These are phyloP conservation scores for Beauveria varroae DNA, from an alignment of 2,329 filamentous ascomycete species.

Conservation along the genomic window DNA sequence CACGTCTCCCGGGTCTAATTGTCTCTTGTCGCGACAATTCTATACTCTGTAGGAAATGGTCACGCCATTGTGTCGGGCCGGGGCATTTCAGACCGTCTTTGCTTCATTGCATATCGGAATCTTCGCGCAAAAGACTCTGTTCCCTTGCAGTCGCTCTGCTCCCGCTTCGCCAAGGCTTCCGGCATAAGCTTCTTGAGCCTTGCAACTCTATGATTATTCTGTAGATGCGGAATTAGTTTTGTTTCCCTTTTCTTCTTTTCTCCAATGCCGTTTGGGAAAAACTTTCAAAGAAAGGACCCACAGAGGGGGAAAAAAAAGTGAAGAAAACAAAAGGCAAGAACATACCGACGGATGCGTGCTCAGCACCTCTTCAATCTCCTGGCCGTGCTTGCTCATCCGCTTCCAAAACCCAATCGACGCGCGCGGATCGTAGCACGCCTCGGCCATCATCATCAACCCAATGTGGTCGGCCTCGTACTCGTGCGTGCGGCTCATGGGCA, in stretches of 20 bases:
- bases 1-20: too few species aligned
- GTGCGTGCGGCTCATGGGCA: constrained; percentile 63
- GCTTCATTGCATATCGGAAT: constrained; percentile 41
- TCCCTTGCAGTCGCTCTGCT: constrained; percentile 45
- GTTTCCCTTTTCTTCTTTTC: too few species aligned
- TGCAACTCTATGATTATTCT: constrained; percentile 55
- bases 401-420: constrained; percentile 61
- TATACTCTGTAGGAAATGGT: too few species aligned
- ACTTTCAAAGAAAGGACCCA: too few species aligned
- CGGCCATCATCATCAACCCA: constrained; percentile 74
- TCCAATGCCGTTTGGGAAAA: too few species aligned
- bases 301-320: too few species aligned
- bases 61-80: not conserved
- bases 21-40: too few species aligned
- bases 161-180: constrained; percentile 45
- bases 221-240: constrained; percentile 7
- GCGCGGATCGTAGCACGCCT: constrained; percentile 67
- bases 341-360: constrained; percentile 68
- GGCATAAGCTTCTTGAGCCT: constrained; percentile 59
- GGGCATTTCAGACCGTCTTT: constrained; percentile 18
- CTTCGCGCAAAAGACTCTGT: constrained; percentile 44
- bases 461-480: constrained; percentile 77
- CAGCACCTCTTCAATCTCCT: constrained; percentile 53
- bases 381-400: constrained; percentile 49
- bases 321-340: constrained; percentile 11